phyloP scores from a whole-genome alignment of 2,329 filamentous ascomycete species.

The Mollisia scopiformis region DNA sequence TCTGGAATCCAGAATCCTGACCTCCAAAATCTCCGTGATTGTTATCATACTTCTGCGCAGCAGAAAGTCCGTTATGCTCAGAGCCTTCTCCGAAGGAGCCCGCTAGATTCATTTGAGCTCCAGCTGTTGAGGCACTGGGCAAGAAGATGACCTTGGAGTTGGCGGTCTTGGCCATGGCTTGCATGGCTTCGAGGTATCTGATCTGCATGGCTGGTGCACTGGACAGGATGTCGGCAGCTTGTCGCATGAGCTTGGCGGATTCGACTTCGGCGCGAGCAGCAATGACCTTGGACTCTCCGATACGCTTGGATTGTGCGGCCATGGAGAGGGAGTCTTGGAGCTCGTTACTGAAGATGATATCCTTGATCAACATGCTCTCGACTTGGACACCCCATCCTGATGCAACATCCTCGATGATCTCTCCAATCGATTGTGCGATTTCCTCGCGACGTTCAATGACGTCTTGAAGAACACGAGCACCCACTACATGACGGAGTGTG shows the following conservation, averaged over 20 bases:
- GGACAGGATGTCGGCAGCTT: slow-evolving; percentile 91
- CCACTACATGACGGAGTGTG: slow-evolving; percentile 94
- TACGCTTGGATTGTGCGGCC: slow-evolving; percentile 98
- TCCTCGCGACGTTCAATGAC: slow-evolving; percentile 98
- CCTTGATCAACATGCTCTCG: slow-evolving; percentile 99
- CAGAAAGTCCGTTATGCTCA: slow-evolving; percentile 49
- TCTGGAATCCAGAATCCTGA: slow-evolving; percentile 68
- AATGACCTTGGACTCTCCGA: slow-evolving; percentile 98
- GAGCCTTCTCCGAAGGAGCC: slow-evolving; percentile 58
- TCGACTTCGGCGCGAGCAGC: slow-evolving; percentile 97
- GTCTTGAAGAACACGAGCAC: slow-evolving; percentile 92
- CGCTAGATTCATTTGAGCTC: slow-evolving; percentile 57
- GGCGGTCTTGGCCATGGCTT: slow-evolving; percentile 94
- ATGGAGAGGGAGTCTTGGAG: slow-evolving; percentile 96
- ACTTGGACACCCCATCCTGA: slow-evolving; percentile 93
- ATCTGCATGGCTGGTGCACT: slow-evolving; percentile 98
- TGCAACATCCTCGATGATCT: slow-evolving; percentile 97
- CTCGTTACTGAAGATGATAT: slow-evolving; percentile 96
- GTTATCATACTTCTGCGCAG: slow-evolving; percentile 39
- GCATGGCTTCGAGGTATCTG: slow-evolving; percentile 97
- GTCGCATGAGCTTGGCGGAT: slow-evolving; percentile 88
- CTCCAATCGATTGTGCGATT: slow-evolving; percentile 90
- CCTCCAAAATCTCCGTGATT: slow-evolving; percentile 52
- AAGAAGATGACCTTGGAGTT: slow-evolving; percentile 89
- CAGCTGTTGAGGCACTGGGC: slow-evolving; percentile 60